Base-by-base conservation (phyloP, 1,284 basidiomycete species). In the Neolentinus lepideus region DNA sequence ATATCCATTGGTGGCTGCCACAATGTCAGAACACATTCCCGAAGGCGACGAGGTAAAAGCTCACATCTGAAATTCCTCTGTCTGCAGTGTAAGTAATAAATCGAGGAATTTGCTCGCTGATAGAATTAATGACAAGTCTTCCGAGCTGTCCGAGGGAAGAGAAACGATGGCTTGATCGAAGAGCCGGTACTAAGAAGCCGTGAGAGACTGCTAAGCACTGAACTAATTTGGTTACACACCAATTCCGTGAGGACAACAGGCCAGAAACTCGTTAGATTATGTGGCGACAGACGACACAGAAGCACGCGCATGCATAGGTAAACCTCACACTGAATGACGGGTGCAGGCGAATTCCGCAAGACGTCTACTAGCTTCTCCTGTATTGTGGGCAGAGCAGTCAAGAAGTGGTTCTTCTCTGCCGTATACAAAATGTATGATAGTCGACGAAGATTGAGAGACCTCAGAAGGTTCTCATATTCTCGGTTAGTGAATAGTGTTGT, bases 281-380 rank as follows among this genome's bases (percentile, higher is more conserved):
- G 90, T 3, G 91, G 83, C 9, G 89, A 90, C 57, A 98, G 81
- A n/a, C 97, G 85, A 66, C 92, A 95, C 56, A 99, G 78, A 27
- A 99, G 71, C 1, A 98, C 90, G 9, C 97, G 80, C 54, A 99
- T 83, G 66, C 94, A 98, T 3, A 99, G 80, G 68, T 95, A 99
- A 2, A 94, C 92, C 69, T 99, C 96, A 61, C 90, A 90, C 66
- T 96, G 92, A 0, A 98, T 92, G 47, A 91, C 78, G 0, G 95
- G 88, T 10, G 91, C 84, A 1, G 90, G 77, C 14, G 87, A 81
- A 57, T 87, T 90, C 51, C 92, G 83, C 48, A 99, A 73, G 1
- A 96, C 84, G 61, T 99, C 97, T 8, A 98, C 97, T 19, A 99
- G 76, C 71, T 94, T 97, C 71, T 99, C 97, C 70, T 98, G 95